Conservation (phyloP, 345 rosid species). For the Dipteronia sinensis region DNA sequence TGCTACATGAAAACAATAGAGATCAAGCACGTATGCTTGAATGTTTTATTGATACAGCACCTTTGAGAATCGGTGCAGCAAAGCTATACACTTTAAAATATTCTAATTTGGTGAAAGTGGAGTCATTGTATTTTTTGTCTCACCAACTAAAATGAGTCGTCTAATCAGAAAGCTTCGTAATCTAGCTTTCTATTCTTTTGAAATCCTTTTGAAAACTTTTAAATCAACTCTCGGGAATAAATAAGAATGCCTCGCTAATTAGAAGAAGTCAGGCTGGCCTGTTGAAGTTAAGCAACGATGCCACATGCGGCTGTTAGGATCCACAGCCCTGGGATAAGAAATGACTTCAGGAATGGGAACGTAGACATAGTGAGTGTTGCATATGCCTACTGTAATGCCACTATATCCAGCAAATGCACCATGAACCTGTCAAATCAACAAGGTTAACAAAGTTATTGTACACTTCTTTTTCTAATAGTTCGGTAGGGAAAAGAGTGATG, state of each 20-base stretch:
- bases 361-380: conserved; percentile 96
- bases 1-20: conserved; percentile 5
- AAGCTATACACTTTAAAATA: conserved; percentile 19
- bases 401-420: conserved; percentile 98
- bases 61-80: not conserved
- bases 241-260: conserved; percentile 29
- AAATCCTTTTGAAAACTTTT: not conserved
- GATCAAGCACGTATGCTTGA: not conserved
- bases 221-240: conserved; percentile 1
- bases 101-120: conserved; percentile 9
- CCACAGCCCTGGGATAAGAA: conserved; percentile 78
- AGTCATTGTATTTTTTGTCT: conserved; percentile 22
- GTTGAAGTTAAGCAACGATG: conserved; percentile 98
- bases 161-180: conserved; percentile 1
- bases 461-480: not conserved
- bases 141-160: conserved; percentile 7
- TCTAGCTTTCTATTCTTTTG: not conserved
- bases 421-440: conserved; percentile 64
- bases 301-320: conserved; percentile 98
- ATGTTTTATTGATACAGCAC: conserved; percentile 2
- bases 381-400: conserved; percentile 88
- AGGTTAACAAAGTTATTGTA: not conserved
- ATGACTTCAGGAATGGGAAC: conserved; percentile 96
- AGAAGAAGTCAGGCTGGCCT: conserved; percentile 90
- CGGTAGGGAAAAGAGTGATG: not conserved